Base-by-base conservation (phyloP, 345 rosid genomes). In the Combretum micranthum region DNA sequence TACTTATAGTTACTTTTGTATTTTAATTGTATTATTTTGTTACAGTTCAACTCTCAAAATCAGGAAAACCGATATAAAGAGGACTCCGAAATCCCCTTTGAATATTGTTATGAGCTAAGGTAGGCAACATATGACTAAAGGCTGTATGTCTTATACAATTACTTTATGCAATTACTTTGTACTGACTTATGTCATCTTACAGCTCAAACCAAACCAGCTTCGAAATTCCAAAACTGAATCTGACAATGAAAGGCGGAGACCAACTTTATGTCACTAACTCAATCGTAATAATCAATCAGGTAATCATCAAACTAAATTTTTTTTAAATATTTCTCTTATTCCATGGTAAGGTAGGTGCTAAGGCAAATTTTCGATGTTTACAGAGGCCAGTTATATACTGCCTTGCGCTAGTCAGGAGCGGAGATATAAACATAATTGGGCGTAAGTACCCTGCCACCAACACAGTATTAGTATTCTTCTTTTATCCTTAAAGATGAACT, bases 191-290 rank as follows among this genome's bases (percentile, higher is more conserved):
- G 15, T 52, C 15, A 23, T 54, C 20, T 26, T 60, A 60, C 73
- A 86, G 89, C 49, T 65, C 81, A 47, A 74, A 67, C 59, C 75
- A 80, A 73, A 72, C 63, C 16, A 73, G 57, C 60, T 50, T 79
- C 23, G 46, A 32, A 8, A 67, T 63, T 69, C 90, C 99, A 44
- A 61, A 50, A 16, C 64, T 93, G 55, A 80, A 75, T 70, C 70
- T 93, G 64, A 77, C 86, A 49, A 87, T 89, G 99, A 79, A 87
- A 74, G 92, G 99, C 37, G 96, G 96, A 50, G 72, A 72, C 59
- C 63, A 48, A 1, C 85, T 76, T 63, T 79, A 59, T 10, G 79
- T 84, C 61, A 74, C 75, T 42, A 68, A 77, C 44, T 95, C 97
- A 20, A 66, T 83, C 62, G 69, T 65, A 43, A 3, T 73, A 7